Conservation (phyloP, 306 rosid species). For the Vigna hirtella region DNA sequence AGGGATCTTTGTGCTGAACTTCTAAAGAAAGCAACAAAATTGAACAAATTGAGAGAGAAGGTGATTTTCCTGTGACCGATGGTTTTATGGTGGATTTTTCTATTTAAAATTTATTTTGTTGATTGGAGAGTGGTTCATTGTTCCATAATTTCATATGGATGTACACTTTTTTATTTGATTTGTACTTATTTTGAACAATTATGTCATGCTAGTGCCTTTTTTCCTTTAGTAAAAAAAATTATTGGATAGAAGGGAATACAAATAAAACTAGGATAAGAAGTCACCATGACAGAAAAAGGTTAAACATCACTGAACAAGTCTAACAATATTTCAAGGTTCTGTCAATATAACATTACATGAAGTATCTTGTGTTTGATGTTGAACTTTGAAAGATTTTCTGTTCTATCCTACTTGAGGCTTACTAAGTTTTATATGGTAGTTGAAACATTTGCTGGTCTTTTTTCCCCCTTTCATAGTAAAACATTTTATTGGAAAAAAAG, state of each 20-base stretch:
- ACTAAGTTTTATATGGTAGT: background rate
- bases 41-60: constrained; percentile 76
- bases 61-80: constrained; percentile 50
- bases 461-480: too few species aligned
- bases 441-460: background rate
- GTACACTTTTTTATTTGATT: background rate
- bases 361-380: constrained; percentile 9
- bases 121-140: constrained; percentile 16
- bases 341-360: background rate
- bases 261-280: background rate
- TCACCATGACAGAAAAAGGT: too few species aligned
- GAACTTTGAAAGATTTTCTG: too few species aligned
- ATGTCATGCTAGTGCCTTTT: constrained; percentile 3
- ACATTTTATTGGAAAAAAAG: too few species aligned
- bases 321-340: background rate
- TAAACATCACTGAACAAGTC: background rate
- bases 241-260: background rate
- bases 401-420: too few species aligned
- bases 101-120: constrained; percentile 21
- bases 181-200: constrained; percentile 35
- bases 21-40: constrained; percentile 58
- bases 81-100: constrained; percentile 22
- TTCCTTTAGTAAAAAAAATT: background rate
- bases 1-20: constrained; percentile 62
- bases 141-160: constrained; percentile 3